Evolutionary conservation across 78 protist genomes (phyloP), one percentile per base, ranked within the genome.

Genomic region (Diacronema lutheri): DNA sequence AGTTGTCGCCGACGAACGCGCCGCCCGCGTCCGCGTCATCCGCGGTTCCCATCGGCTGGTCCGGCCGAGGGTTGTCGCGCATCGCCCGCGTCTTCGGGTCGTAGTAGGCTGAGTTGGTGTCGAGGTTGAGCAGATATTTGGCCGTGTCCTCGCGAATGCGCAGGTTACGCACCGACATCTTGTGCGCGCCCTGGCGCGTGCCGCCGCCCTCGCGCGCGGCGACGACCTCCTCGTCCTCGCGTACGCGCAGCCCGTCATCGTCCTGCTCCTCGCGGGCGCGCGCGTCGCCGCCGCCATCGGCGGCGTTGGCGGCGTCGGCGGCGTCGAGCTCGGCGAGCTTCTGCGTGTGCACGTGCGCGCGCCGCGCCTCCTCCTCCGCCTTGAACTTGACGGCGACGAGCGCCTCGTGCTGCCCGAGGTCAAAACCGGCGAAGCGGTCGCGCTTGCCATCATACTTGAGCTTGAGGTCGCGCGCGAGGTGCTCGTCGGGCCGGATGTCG

Each of bases 61-160:
- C 84, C 0, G 93, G 93, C 26, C 85, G 60, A 6, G 98, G 98
- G 55, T 95, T 85, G 14, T 83, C 98, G n/a, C 99, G 90, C 99
- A 98, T 94, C 13, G 98, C 78, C 21, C 99, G 96, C 21, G 98
- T 93, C 91, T 97, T 96, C 16, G 99, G 99, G 83, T 98, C 99
- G 87, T 98, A 98, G 84, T 90, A 86, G 10, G 99, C 99, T 1
- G 95, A 87, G 80, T 98, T 92, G 61, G 65, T 60, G 89, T 97
- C 98, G 35, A 97, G 82, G 83, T 98, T 97, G 56, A 64, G 85
- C 55, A 98, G 89, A 72, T 97, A 98, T 89, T 98, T 98, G 64
- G 99, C 99, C 0, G 95, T 96, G 91, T 98, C 99, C 50, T 97
- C 98, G 41, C 91, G 91, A 37, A 90, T 90, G 31, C 92, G 88